Evolutionary conservation across 495 filamentous ascomycete species (phyloP).

Genomic region (Usnea hakonensis): DNA sequence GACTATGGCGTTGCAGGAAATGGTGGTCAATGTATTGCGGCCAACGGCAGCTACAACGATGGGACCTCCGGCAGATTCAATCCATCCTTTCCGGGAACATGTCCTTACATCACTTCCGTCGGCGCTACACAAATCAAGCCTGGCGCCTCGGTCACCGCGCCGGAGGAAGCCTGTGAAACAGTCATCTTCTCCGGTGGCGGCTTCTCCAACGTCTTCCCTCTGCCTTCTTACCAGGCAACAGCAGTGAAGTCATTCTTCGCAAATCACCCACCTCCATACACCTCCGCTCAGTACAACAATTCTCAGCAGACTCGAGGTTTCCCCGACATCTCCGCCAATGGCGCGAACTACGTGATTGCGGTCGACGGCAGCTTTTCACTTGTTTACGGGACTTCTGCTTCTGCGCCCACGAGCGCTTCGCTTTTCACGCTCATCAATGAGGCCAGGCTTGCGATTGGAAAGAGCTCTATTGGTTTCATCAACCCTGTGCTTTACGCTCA

Average conservation of each 20-base stretch:
- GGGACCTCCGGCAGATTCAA: conserved; percentile 36
- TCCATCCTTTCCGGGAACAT: conserved; percentile 44
- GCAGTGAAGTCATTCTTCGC: conserved; percentile 46
- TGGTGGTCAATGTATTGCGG: conserved; percentile 29
- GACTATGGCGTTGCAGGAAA: conserved; percentile 51
- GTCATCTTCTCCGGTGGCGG: conserved; percentile 54
- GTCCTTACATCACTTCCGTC: conserved; percentile 46
- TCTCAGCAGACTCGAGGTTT: conserved; percentile 53
- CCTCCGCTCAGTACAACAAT: conserved; percentile 45
- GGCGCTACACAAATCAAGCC: conserved; percentile 41
- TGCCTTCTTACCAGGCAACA: conserved; percentile 49
- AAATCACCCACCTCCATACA: conserved; percentile 41
- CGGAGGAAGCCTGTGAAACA: conserved; percentile 37
- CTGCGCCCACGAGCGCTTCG: conserved; percentile 48
- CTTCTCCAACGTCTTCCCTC: conserved; percentile 60
- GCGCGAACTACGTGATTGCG: conserved; percentile 47
- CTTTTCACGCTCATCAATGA: conserved; percentile 58
- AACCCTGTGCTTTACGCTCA: conserved; percentile 56
- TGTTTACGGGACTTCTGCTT: conserved; percentile 51
- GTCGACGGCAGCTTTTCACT: conserved; percentile 33
- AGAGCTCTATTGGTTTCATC: conserved; percentile 52
- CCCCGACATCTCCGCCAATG: conserved; percentile 59
- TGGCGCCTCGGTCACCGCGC: conserved; percentile 30
- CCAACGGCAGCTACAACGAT: conserved; percentile 32
- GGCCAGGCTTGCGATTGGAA: conserved; percentile 46